Conservation (phyloP, 2,329 filamentous ascomycete species). For the Coniochaeta sp. region DNA sequence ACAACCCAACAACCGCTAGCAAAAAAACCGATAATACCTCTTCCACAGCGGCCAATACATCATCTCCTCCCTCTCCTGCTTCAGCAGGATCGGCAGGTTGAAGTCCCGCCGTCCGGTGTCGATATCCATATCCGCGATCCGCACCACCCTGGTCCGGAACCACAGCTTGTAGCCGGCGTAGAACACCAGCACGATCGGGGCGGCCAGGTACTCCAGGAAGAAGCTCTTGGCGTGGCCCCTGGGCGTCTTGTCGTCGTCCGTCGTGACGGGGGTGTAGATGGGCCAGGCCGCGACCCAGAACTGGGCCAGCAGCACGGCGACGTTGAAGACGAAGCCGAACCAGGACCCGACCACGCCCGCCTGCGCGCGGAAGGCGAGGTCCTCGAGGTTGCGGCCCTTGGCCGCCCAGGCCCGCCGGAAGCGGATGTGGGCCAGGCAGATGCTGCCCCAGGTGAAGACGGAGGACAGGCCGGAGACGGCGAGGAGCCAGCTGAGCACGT, state of each 20-base stretch:
- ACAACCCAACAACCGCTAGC: slow-evolving; percentile 32
- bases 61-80: slow-evolving; percentile 71
- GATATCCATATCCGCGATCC: slow-evolving; percentile 71
- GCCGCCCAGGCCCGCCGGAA: slow-evolving; percentile 75
- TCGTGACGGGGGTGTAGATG: slow-evolving; percentile 45
- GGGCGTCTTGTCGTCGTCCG: slow-evolving; percentile 32
- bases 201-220: slow-evolving; percentile 66
- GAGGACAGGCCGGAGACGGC: slow-evolving; percentile 65
- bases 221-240: slow-evolving; percentile 52
- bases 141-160: slow-evolving; percentile 61
- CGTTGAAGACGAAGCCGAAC: slow-evolving; percentile 69
- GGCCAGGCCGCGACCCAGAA: slow-evolving; percentile 85
- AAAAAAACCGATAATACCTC: slow-evolving; percentile 64
- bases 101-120: slow-evolving; percentile 79
- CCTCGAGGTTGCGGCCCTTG: slow-evolving; percentile 61
- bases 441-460: slow-evolving; percentile 75
- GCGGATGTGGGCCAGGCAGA: slow-evolving; percentile 86
- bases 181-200: slow-evolving; percentile 59
- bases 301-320: slow-evolving; percentile 69
- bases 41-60: slow-evolving; percentile 71
- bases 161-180: slow-evolving; percentile 71
- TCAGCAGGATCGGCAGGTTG: slow-evolving; percentile 69
- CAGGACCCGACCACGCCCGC: slow-evolving; percentile 74
- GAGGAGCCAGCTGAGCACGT: slow-evolving; percentile 73
- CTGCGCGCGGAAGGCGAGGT: slow-evolving; percentile 76